These are phyloP conservation scores for Eucalyptus curtisii DNA, from an alignment of 345 rosid species.

Conservation along the genomic window DNA sequence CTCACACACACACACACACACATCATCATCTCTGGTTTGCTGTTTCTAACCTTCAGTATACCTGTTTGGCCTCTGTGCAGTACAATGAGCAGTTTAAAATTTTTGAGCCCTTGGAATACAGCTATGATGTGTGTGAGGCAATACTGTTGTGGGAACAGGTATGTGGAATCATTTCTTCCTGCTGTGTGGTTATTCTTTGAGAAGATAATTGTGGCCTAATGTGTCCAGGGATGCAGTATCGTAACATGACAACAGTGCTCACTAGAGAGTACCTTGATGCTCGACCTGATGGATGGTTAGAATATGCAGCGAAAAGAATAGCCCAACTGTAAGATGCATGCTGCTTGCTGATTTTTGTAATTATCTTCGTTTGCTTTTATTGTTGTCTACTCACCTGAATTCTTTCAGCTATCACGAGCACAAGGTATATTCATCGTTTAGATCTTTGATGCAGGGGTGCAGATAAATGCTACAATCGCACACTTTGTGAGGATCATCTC, in stretches of 20 bases:
- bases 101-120: conserved; percentile 83
- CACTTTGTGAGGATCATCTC: conserved; percentile 86
- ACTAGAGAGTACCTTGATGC: conserved; percentile 91
- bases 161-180: background rate
- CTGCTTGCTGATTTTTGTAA: background rate
- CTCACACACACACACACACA: background rate
- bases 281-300: conserved; percentile 93
- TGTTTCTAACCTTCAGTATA: background rate
- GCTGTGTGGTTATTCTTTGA: background rate
- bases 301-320: conserved; percentile 89
- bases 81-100: conserved; percentile 76
- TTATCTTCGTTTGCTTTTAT: background rate
- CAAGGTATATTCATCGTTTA: background rate
- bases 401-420: background rate
- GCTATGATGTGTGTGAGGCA: conserved; percentile 77
- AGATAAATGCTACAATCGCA: conserved; percentile 65
- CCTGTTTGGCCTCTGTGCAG: conserved; percentile 23
- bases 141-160: conserved; percentile 98
- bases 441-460: conserved; percentile 51
- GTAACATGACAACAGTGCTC: conserved; percentile 93
- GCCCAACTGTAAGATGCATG: conserved; percentile 62
- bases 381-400: background rate
- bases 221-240: conserved; percentile 50
- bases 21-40: background rate
- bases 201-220: conserved; percentile 2